These are phyloP conservation scores for Trichophyton simii DNA, from an alignment of 2,329 filamentous ascomycete species.

Conservation along the genomic window DNA sequence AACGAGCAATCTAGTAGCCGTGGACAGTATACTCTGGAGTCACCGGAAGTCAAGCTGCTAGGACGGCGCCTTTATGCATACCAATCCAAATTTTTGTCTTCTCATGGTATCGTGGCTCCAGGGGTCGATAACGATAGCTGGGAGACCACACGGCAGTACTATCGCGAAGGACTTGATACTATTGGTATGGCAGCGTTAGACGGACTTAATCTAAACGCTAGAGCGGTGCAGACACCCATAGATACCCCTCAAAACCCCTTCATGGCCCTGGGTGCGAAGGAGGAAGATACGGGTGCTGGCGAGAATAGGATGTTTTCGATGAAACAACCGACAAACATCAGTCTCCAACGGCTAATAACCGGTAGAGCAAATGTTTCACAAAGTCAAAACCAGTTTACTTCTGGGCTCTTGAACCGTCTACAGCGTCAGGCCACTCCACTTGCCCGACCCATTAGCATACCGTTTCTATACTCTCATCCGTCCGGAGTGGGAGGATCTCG, in stretches of 20 bases:
- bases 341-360: constrained; percentile 11
- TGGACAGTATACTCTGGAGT: constrained; percentile 28
- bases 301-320: background rate
- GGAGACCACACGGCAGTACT: constrained; percentile 27
- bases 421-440: constrained; percentile 15
- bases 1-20: constrained; percentile 28
- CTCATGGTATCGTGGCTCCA: constrained; percentile 29
- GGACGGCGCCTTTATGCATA: constrained; percentile 31
- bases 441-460: constrained; percentile 9
- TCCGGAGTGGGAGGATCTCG: constrained; percentile 22
- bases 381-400: constrained; percentile 7
- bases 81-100: constrained; percentile 32
- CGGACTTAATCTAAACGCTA: constrained; percentile 13
- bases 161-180: constrained; percentile 33
- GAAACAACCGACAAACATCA: background rate
- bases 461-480: constrained; percentile 8
- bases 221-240: background rate
- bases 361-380: background rate
- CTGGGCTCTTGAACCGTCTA: constrained; percentile 11
- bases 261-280: background rate
- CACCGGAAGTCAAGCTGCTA: constrained; percentile 31
- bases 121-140: constrained; percentile 30
- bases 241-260: background rate
- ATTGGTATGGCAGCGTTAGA: constrained; percentile 29
- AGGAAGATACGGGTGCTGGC: background rate